Base-by-base conservation (phyloP, 2,329 filamentous ascomycete genomes). In the Exophiala mesophila region DNA sequence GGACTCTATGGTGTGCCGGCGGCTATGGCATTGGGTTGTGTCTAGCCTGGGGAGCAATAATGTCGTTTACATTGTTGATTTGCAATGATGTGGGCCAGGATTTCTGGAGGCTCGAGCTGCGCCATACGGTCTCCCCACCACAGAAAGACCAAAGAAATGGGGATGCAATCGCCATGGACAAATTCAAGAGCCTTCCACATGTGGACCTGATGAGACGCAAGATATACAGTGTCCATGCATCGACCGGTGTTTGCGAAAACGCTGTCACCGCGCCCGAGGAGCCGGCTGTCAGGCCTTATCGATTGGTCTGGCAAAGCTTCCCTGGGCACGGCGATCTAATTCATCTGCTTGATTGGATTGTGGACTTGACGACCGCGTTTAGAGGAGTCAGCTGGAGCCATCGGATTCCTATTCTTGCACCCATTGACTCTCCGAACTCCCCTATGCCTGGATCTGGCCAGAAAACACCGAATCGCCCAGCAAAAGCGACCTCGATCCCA, bases 381-480 rank as follows among this genome's bases (percentile, higher is more conserved):
- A 69, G 78, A 34, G 78, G 78, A 7, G 67, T 74, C 23, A 74
- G 75, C 47, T 82, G 78, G 78, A 76, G 71, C 53, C 79, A 76
- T 68, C 67, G 77, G 4, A 69, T 70, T 17, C 63, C 69, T 10
- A 68, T 67, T 5, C 59, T 78, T 1, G 52, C 50, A 57, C 9
- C 56, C 67, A 52, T 60, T 70, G 38, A 45, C 32, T 15, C 44
- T 45, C 45, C 48, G 4, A 29, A 36, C 18, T 62, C 56, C 9
- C 57, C 59, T 10, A 46, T 65, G 5, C 64, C 63, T 18, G 49
- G 52, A 30, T 48, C 50, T 10, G 41, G 56, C 12, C 39, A 40
- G 10, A 55, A 63, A 28, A 47, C 60, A 7, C 36, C 31, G 35
- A 39, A 29, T 32, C 45, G 43, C 30, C 39, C 41, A 13, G 41